Base-by-base conservation (phyloP, 805 yeast genomes). In the Saccharomycopsis malanga region DNA sequence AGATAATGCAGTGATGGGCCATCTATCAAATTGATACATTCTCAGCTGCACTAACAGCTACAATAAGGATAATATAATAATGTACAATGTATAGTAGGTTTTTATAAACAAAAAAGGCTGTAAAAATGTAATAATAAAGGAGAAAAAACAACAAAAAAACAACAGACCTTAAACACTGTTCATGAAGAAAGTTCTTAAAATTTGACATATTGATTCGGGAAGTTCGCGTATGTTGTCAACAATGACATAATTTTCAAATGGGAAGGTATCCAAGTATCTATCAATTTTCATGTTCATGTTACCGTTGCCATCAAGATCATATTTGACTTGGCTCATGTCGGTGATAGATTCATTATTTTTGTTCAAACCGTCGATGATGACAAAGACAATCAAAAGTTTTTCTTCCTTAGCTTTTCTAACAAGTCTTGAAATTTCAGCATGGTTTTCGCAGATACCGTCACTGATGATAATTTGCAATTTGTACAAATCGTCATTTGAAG, bases 361-460 rank as follows among this genome's bases (percentile, higher is more conserved):
- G 51, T 78, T 79, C 53, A 91, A 79, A 17, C 97, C 96, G 64
- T 93, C 98, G 44, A 94, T 81, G 27, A 93, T 77, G 21, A 93
- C 95, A 68, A 93, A 93, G 34, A 93, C 98, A 51, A 93, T 70
- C 96, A 94, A 88, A 52, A 93, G 83, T 58, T 81, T 83, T 56
- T 87, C 86, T 57, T 93, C 98, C 56, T 95, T 74, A 1, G 98
- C 98, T 54, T 77, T 77, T 57, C 98, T 81, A 3, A 91, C 97
- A 56, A 93, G 72, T 54, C 91, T 73, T 54, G 84, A 80, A 42
- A 93, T 71, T 0, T 83, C 78, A 25, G 74, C 88, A 62, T 93
- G 98, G 62, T 89, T 94, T 64, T 93, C 99, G 61, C 97, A 88
- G 41, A 93, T 87, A 66, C 99, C 99, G 68, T 93, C 99, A 1